Percentiles rank a stretch among this genome's conserved stretches.
These are phyloP conservation scores for Magnaporthiopsis rhizophila DNA, from an alignment of 2,329 filamentous ascomycete species.

Conservation along the genomic window DNA sequence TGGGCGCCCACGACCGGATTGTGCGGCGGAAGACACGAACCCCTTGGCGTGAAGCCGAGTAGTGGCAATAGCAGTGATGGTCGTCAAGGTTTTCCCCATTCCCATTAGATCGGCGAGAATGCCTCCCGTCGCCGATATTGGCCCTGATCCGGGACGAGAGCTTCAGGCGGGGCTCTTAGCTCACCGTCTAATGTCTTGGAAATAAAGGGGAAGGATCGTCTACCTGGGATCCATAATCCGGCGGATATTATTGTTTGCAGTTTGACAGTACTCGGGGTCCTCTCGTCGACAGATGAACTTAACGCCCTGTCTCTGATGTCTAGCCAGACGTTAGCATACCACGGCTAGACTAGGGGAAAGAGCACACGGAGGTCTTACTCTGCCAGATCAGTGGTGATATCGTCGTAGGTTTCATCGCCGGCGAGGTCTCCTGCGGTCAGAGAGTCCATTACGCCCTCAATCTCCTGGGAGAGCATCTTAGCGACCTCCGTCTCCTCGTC, in stretches of 20 bases:
- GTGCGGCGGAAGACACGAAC: neutral
- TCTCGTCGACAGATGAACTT: neutral
- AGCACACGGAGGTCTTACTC: too few relatives aligned
- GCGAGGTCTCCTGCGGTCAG: neutral
- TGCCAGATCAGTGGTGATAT: neutral
- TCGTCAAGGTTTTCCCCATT: conserved; percentile 1
- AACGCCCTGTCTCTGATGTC: neutral
- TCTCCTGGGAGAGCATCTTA: neutral
- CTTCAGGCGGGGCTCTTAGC: too few relatives aligned
- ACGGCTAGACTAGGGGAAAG: too few relatives aligned
- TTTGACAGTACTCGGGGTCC: neutral
- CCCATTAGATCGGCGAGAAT: neutral
- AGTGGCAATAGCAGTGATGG: neutral
- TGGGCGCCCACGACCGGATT: too few relatives aligned
- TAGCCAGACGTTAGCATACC: too few relatives aligned
- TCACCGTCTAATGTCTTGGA: too few relatives aligned
- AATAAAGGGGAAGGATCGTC: too few relatives aligned
- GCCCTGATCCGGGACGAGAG: neutral
- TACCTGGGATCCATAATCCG: too few relatives aligned
- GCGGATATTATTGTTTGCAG: neutral
- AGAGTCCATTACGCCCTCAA: neutral
- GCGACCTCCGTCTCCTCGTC: neutral
- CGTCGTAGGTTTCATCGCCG: neutral
- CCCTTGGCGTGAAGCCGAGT: neutral
- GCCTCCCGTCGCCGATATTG: neutral